Conservation (phyloP, 345 rosid species). For the Acer campestre region DNA sequence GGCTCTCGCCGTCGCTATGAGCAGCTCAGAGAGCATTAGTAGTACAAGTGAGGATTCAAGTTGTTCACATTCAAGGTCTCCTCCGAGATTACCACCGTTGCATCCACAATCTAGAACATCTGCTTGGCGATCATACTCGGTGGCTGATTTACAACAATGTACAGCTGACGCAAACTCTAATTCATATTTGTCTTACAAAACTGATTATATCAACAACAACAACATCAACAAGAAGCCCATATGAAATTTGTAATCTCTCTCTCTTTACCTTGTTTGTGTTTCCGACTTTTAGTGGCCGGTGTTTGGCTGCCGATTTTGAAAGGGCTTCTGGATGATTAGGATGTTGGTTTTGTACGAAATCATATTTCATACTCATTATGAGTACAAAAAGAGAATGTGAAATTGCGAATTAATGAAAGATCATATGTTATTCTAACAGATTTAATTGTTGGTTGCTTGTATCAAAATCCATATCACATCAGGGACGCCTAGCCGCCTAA, state of each 20-base stretch:
- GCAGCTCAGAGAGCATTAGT: conserved; percentile 57
- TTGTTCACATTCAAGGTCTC: conserved; percentile 48
- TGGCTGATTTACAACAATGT: conserved; percentile 64
- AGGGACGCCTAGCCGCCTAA: too few species aligned
- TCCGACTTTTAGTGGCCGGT: background rate
- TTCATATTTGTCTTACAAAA: conserved; percentile 2
- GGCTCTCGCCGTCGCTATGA: conserved; percentile 71
- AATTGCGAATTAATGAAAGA: background rate
- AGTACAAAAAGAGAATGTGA: background rate
- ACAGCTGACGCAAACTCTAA: conserved; percentile 13
- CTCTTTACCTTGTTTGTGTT: background rate
- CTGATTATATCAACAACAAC: background rate
- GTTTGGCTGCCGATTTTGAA: background rate
- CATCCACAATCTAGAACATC: conserved; percentile 34
- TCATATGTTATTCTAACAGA: background rate
- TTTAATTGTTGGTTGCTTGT: too few species aligned
- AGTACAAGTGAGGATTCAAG: conserved; percentile 56
- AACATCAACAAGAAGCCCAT: background rate
- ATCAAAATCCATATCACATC: too few species aligned
- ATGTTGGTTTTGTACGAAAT: background rate
- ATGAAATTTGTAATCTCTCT: background rate
- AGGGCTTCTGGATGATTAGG: background rate
- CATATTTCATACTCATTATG: background rate
- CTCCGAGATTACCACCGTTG: conserved; percentile 70
- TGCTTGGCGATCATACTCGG: conserved; percentile 59